These are phyloP conservation scores for Pleomassaria siparia DNA, from an alignment of 2,329 filamentous ascomycete genomes.

Conservation along the genomic window DNA sequence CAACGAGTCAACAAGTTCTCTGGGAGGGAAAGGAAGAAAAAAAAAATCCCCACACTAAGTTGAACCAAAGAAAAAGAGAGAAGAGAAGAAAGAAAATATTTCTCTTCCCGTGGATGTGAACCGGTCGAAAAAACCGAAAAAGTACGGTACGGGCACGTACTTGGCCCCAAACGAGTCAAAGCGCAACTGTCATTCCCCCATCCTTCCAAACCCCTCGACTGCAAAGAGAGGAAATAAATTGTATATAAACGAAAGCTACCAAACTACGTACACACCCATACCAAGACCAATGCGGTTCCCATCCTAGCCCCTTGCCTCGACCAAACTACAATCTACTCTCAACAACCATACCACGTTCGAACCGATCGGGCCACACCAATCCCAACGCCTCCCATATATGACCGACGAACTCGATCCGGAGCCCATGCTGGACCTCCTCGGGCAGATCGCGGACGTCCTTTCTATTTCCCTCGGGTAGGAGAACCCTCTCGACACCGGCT, in stretches of 20 bases:
- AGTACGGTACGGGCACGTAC: too few species aligned
- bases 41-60: too few species aligned
- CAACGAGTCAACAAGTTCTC: too few species aligned
- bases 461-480: constrained; percentile 83
- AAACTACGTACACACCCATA: neutral
- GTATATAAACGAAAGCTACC: neutral
- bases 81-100: too few species aligned
- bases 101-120: too few species aligned
- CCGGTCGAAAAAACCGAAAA: too few species aligned
- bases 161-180: too few species aligned
- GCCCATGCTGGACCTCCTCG: constrained; percentile 79
- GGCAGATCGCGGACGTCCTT: constrained; percentile 93
- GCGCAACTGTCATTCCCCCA: too few species aligned
- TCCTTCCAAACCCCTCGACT: too few species aligned
- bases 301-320: neutral
- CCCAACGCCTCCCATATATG: constrained; percentile 95
- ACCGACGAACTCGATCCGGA: constrained; percentile 88
- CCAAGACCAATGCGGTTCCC: neutral
- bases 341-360: constrained; percentile 62
- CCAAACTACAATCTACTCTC: constrained; percentile 72
- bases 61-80: too few species aligned
- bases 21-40: too few species aligned
- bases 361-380: constrained; percentile 91
- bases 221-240: too few species aligned
- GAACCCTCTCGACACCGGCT: constrained; percentile 90